Evolutionary conservation across 2,329 filamentous ascomycete species (phyloP).

Genomic region (Neophaeococcomyces mojaviensis): DNA sequence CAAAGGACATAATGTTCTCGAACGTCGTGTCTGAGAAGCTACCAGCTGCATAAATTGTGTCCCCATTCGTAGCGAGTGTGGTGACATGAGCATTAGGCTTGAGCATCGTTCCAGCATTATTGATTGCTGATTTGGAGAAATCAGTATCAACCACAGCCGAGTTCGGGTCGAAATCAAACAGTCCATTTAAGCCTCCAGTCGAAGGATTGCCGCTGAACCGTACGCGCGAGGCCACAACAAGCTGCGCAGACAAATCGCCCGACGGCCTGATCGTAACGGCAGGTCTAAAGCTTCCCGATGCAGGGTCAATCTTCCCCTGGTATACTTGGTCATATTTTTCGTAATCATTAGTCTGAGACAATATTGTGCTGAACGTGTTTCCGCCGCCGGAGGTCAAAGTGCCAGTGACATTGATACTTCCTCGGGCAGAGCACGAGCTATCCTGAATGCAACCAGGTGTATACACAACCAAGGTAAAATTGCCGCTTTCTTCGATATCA

Average conservation of each 20-base stretch:
- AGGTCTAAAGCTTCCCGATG: slow-evolving; percentile 65
- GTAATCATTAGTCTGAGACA: slow-evolving; percentile 89
- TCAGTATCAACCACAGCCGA: slow-evolving; percentile 49
- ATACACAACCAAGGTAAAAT: slow-evolving; percentile 85
- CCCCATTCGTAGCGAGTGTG: slow-evolving; percentile 56
- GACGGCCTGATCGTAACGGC: slow-evolving; percentile 69
- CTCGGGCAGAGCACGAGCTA: slow-evolving; percentile 65
- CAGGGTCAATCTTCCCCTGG: slow-evolving; percentile 73
- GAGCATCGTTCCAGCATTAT: slow-evolving; percentile 66
- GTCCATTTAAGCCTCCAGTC: slow-evolving; percentile 73
- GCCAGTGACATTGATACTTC: slow-evolving; percentile 73
- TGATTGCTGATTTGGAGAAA: slow-evolving; percentile 65
- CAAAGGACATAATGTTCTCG: slow-evolving; percentile 70
- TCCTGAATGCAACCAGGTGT: slow-evolving; percentile 86
- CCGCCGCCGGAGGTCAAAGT: slow-evolving; percentile 49
- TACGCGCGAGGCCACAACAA: slow-evolving; percentile 82
- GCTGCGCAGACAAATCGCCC: slow-evolving; percentile 53
- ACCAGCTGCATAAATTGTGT: slow-evolving; percentile 68
- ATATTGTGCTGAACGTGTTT: slow-evolving; percentile 48
- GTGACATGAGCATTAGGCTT: slow-evolving; percentile 60
- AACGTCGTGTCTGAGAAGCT: slow-evolving; percentile 67
- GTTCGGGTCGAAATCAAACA: slow-evolving; percentile 79
- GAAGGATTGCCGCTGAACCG: slow-evolving; percentile 59
- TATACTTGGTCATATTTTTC: slow-evolving; percentile 96
- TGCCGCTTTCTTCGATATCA: slow-evolving; percentile 78